Percentiles rank a stretch among this genome's conserved stretches.
Evolutionary conservation across 2,329 filamentous ascomycete species (phyloP).

Genomic region (Ophiostoma ulmi): DNA sequence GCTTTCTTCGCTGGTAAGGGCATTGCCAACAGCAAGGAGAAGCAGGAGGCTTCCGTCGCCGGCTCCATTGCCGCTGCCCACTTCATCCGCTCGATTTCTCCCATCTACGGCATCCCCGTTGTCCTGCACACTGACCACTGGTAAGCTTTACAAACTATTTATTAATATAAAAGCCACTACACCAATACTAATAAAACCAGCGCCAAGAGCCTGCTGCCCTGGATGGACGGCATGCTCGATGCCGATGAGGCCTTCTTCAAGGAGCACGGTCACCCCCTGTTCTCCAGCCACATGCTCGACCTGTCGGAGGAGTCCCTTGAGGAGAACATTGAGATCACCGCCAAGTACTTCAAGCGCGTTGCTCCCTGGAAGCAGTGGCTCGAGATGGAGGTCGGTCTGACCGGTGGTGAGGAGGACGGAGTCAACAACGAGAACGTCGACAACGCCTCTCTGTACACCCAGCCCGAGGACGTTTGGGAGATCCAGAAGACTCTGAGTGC

Average conservation of each 20-base stretch:
- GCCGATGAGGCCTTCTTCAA: constrained; percentile 96
- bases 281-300: constrained; percentile 95
- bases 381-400: constrained; percentile 96
- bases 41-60: constrained; percentile 83
- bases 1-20: constrained; percentile 92
- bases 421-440: constrained; percentile 98
- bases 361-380: constrained; percentile 98
- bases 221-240: constrained; percentile 93
- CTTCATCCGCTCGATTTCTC: constrained; percentile 85
- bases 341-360: constrained; percentile 87
- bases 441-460: constrained; percentile 95
- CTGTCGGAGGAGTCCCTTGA: constrained; percentile 86
- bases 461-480: constrained; percentile 90
- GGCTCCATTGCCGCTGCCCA: constrained; percentile 85
- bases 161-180: neutral
- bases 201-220: constrained; percentile 98
- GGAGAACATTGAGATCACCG: constrained; percentile 87
- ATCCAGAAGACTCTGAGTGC: constrained; percentile 81
- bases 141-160: constrained; percentile 14
- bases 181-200: constrained; percentile 44
- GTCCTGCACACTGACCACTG: constrained; percentile 89
- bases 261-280: constrained; percentile 83
- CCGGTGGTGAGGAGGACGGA: constrained; percentile 44
- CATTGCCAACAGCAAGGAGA: constrained; percentile 74
- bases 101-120: constrained; percentile 82